Evolutionary conservation across 345 rosid species (phyloP).

Genomic region (Linum usitatissimum): DNA sequence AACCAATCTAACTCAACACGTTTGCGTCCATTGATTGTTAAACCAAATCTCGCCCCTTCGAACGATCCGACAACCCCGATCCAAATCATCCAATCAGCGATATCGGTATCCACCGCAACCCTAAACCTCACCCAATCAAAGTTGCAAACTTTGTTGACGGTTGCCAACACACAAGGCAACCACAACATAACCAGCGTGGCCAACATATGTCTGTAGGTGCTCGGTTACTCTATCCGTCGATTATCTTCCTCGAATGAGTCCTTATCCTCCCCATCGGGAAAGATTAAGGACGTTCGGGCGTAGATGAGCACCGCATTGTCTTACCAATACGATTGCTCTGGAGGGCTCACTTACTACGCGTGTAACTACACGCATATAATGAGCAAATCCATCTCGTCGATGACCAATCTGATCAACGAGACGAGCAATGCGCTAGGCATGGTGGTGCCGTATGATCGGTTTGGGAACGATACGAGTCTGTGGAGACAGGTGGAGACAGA

Average conservation of each 20-base stretch:
- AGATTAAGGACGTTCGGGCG: constrained; percentile 58
- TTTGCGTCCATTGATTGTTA: too few species aligned
- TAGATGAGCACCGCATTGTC: constrained; percentile 70
- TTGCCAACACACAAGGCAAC: constrained; percentile 35
- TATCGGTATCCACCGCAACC: constrained; percentile 39
- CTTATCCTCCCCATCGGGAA: constrained; percentile 28
- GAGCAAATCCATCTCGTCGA: constrained; percentile 48
- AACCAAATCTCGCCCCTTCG: constrained; percentile 9
- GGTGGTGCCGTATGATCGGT: constrained; percentile 48
- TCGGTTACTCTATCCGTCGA: constrained; percentile 46
- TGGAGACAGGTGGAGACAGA: constrained; percentile 73
- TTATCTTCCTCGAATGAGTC: constrained; percentile 27
- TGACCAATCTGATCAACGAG: constrained; percentile 31
- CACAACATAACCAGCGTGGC: constrained; percentile 53
- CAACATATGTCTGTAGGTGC: constrained; percentile 41
- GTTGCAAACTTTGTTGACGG: constrained; percentile 38
- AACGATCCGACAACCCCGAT: constrained; percentile 35
- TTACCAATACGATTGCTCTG: constrained; percentile 72
- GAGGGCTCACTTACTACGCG: constrained; percentile 45
- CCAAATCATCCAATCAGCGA: constrained; percentile 56
- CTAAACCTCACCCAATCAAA: constrained; percentile 47
- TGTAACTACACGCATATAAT: constrained; percentile 42
- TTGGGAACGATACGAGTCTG: constrained; percentile 29
- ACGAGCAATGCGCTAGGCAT: constrained; percentile 71
- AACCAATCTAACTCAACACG: too few species aligned